Conservation (phyloP, 768 basidiomycete genomes). For the Lentinula sp. region DNA sequence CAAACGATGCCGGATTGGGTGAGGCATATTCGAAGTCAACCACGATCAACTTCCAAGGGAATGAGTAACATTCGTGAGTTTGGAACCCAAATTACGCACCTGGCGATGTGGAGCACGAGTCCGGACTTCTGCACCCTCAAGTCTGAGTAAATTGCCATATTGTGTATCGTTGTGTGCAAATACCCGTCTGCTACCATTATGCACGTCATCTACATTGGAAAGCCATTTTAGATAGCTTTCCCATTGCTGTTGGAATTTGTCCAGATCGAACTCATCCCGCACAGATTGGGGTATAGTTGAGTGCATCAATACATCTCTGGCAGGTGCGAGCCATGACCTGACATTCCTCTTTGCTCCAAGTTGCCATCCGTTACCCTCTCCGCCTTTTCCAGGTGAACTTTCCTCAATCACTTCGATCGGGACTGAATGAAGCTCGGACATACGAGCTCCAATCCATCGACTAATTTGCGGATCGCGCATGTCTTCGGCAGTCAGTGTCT, state of each 20-base stretch:
- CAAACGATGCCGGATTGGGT: conserved; percentile 88
- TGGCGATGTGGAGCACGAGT: conserved; percentile 63
- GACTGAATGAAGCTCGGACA: conserved; percentile 94
- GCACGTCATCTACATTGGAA: conserved; percentile 46
- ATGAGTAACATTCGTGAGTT: neutral
- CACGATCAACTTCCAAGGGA: conserved; percentile 66
- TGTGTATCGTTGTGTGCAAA: conserved; percentile 95
- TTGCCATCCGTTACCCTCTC: conserved; percentile 45
- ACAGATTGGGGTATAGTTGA: conserved; percentile 40
- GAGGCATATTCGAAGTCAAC: conserved; percentile 98
- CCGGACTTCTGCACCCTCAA: conserved; percentile 45
- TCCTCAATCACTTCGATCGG: conserved; percentile 67
- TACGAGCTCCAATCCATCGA: conserved; percentile 85
- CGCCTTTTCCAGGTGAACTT: conserved; percentile 26
- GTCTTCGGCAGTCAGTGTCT: conserved; percentile 71
- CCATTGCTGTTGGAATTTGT: conserved; percentile 60
- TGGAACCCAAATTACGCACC: conserved; percentile 29
- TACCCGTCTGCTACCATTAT: conserved; percentile 60
- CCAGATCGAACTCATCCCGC: conserved; percentile 55
- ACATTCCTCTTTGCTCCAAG: conserved; percentile 64
- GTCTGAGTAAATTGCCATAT: conserved; percentile 84
- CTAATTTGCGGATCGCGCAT: conserved; percentile 73
- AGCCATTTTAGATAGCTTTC: conserved; percentile 67
- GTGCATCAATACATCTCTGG: conserved; percentile 69
- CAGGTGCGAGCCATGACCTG: conserved; percentile 62